Evolutionary conservation across 495 filamentous ascomycete genomes (phyloP).

Genomic region (Pyrenula aspistea): DNA sequence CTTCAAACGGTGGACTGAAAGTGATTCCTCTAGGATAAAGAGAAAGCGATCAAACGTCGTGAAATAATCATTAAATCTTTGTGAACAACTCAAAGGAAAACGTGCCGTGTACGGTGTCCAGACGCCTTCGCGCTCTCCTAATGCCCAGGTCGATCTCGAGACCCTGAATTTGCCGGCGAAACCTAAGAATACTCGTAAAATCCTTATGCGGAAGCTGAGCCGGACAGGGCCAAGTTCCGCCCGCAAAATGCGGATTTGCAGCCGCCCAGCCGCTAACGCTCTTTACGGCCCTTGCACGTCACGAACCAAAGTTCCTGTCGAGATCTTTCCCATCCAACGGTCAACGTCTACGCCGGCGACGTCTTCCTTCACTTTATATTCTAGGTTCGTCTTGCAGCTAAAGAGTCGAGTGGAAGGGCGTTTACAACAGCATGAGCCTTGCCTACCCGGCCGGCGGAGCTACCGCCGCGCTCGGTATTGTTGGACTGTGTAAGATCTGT

Average conservation of each 20-base stretch:
- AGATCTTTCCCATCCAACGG: not conserved
- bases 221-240: not conserved
- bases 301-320: not conserved
- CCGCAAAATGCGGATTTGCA: not conserved
- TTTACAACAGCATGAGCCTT: conserved; percentile 34
- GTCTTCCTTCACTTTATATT: conserved; percentile 10
- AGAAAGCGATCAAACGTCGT: too few species aligned
- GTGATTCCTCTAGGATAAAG: too few species aligned
- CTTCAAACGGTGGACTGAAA: too few species aligned
- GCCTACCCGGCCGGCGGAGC: conserved; percentile 58
- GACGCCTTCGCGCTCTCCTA: not conserved
- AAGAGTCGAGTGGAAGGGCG: conserved; percentile 3
- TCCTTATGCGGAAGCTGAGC: not conserved
- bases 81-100: too few species aligned
- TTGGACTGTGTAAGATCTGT: conserved; percentile 71
- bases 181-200: not conserved
- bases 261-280: not conserved
- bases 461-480: conserved; percentile 59
- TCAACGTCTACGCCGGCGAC: conserved; percentile 7
- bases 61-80: too few species aligned
- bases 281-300: not conserved
- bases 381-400: conserved; percentile 14
- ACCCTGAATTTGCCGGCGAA: not conserved
- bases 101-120: not conserved
- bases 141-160: not conserved